phyloP scores from a whole-genome alignment of 2,329 filamentous ascomycete genomes.

The Hymenoscyphus repandus region DNA sequence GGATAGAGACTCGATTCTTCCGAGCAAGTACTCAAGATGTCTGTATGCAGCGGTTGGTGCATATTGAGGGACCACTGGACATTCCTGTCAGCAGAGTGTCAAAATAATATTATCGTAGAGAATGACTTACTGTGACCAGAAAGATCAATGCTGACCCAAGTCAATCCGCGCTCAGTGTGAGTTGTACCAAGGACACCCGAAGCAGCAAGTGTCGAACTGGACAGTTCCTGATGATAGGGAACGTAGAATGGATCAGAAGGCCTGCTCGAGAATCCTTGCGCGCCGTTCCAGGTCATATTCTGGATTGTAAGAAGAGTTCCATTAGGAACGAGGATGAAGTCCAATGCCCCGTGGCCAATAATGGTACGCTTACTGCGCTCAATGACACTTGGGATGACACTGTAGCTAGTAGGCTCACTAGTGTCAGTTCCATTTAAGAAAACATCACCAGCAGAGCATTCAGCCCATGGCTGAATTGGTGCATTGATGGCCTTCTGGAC shows the following conservation, averaged over 20 bases:
- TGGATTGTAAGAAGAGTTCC: slow-evolving; percentile 56
- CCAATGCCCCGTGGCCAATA: slow-evolving; percentile 63
- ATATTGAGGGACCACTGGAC: slow-evolving; percentile 50
- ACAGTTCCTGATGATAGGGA: slow-evolving; percentile 58
- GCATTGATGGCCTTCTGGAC: slow-evolving; percentile 60
- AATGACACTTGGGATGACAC: slow-evolving; percentile 64
- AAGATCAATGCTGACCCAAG: slow-evolving; percentile 58
- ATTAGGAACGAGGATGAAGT: slow-evolving; percentile 49
- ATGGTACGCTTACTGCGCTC: slow-evolving; percentile 68
- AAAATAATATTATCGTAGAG: too few species aligned
- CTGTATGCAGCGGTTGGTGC: slow-evolving; percentile 63
- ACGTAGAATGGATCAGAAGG: slow-evolving; percentile 32
- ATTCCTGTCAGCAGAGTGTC: slow-evolving; percentile 31
- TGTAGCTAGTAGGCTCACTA: slow-evolving; percentile 49
- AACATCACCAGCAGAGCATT: slow-evolving; percentile 45
- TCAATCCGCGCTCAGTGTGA: slow-evolving; percentile 71
- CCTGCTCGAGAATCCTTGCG: slow-evolving; percentile 50
- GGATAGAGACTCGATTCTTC: slow-evolving; percentile 55
- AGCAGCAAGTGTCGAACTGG: slow-evolving; percentile 62
- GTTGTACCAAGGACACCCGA: slow-evolving; percentile 64
- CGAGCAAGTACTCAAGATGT: slow-evolving; percentile 70
- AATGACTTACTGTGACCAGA: slow-evolving; percentile 51
- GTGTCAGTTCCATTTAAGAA: slow-evolving; percentile 45
- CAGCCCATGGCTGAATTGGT: slow-evolving; percentile 61
- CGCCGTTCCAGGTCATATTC: slow-evolving; percentile 64